Conservation (phyloP, 2,329 filamentous ascomycete species). For the Chrysosporium queenslandicum region DNA sequence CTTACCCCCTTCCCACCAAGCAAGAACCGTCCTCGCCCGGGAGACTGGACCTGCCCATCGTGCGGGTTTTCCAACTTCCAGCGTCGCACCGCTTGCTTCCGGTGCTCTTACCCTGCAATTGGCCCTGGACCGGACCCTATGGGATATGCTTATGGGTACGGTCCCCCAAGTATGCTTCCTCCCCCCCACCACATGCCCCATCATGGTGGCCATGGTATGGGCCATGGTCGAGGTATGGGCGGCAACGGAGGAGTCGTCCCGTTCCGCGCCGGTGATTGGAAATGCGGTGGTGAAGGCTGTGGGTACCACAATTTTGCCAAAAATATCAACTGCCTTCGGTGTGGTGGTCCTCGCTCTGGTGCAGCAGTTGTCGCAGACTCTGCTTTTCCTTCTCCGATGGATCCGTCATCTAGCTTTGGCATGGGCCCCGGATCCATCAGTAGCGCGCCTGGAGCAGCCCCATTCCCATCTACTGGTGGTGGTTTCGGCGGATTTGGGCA, state of each 20-base stretch:
- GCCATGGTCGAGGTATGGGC: conserved; percentile 51
- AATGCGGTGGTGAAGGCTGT: conserved; percentile 93
- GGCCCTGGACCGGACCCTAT: conserved; percentile 66
- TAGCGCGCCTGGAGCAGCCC: conserved; percentile 63
- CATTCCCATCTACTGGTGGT: conserved; percentile 59
- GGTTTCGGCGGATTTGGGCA: conserved; percentile 61
- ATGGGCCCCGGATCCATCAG: conserved; percentile 85
- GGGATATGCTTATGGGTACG: conserved; percentile 50
- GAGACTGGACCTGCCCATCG: conserved; percentile 97
- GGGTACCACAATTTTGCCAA: conserved; percentile 99
- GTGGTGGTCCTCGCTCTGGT: conserved; percentile 85
- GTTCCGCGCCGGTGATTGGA: conserved; percentile 98
- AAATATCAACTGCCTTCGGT: conserved; percentile 95
- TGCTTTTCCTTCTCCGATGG: conserved; percentile 83
- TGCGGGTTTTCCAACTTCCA: conserved; percentile 99
- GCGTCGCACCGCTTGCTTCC: conserved; percentile 94
- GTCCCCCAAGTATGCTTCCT: conserved; percentile 69
- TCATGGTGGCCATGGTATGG: conserved; percentile 47
- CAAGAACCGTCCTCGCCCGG: conserved; percentile 93
- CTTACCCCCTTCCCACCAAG: conserved; percentile 94
- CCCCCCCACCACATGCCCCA: conserved; percentile 64
- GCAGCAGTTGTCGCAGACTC: conserved; percentile 92
- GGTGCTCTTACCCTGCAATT: conserved; percentile 96
- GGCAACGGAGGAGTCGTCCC: conserved; percentile 75
- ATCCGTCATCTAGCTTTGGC: conserved; percentile 68